These are phyloP conservation scores for Geotrichum europaeum DNA, from an alignment of 1,139 yeast species.

Conservation along the genomic window DNA sequence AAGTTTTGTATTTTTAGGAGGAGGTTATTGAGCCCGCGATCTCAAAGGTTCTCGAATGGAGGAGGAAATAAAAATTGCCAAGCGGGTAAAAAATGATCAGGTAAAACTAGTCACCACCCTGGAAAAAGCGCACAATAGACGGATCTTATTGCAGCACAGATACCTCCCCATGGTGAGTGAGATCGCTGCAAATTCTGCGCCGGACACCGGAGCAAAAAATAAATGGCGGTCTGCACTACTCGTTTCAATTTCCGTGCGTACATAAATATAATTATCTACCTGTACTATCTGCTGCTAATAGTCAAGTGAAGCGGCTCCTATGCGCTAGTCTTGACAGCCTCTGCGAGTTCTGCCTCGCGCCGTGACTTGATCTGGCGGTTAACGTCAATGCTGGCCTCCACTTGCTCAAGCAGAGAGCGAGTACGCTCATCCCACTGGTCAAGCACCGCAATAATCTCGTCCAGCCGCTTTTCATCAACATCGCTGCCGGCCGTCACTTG, in stretches of 20 bases:
- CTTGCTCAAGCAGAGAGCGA: background rate
- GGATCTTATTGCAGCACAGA: background rate
- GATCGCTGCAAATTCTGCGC: no score
- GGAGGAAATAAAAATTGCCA: background rate
- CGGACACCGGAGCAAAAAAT: background rate
- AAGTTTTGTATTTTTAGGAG: background rate
- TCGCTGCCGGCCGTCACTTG: constrained; percentile 23
- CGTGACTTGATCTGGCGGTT: background rate
- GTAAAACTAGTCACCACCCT: background rate
- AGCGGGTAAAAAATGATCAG: background rate
- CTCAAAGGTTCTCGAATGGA: background rate
- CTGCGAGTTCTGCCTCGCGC: constrained; percentile 3
- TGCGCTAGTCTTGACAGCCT: background rate
- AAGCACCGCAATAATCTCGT: constrained; percentile 16
- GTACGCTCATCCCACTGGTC: constrained; percentile 10
- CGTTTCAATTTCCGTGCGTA: background rate
- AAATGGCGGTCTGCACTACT: background rate
- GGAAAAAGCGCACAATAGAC: background rate
- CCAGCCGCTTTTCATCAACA: constrained; percentile 20
- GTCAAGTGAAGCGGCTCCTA: background rate
- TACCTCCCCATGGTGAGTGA: background rate
- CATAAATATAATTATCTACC: background rate
- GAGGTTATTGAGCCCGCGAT: background rate
- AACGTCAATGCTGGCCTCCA: background rate
- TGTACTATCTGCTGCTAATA: background rate